Percentiles rank a stretch among this genome's conserved stretches.
These are phyloP conservation scores for Phialocephala subalpina DNA, from an alignment of 2,329 filamentous ascomycete species.

Conservation along the genomic window DNA sequence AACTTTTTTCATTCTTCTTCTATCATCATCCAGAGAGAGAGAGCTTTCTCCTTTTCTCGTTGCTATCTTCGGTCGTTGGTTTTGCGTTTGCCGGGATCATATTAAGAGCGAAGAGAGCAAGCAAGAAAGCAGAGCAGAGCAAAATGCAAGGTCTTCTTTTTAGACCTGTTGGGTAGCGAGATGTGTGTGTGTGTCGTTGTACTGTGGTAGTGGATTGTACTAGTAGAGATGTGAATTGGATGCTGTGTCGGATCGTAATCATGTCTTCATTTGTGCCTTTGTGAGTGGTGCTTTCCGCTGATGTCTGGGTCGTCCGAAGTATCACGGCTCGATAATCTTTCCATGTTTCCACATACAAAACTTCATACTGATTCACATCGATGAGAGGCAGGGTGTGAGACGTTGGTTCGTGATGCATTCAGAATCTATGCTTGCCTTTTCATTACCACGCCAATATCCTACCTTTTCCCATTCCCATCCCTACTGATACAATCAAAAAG, in stretches of 20 bases:
- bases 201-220: conserved; percentile 3
- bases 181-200: neutral
- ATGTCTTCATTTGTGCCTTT: too few species aligned
- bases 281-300: too few species aligned
- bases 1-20: neutral
- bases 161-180: conserved; percentile 3
- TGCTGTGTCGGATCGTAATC: neutral
- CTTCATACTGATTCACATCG: too few species aligned
- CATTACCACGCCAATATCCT: neutral
- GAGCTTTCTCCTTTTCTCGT: neutral
- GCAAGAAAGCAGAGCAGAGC: conserved; percentile 3
- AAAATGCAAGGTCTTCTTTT: neutral
- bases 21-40: neutral
- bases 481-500: neutral
- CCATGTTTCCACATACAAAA: too few species aligned
- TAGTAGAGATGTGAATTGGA: neutral
- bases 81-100: conserved; percentile 7
- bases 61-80: neutral
- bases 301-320: too few species aligned
- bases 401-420: neutral
- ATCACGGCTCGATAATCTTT: too few species aligned
- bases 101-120: conserved; percentile 1
- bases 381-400: too few species aligned
- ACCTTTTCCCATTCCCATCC: neutral
- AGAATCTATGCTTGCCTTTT: neutral